These are phyloP conservation scores for Alectoria sarmentosa DNA, from an alignment of 495 filamentous ascomycete genomes.

Conservation along the genomic window DNA sequence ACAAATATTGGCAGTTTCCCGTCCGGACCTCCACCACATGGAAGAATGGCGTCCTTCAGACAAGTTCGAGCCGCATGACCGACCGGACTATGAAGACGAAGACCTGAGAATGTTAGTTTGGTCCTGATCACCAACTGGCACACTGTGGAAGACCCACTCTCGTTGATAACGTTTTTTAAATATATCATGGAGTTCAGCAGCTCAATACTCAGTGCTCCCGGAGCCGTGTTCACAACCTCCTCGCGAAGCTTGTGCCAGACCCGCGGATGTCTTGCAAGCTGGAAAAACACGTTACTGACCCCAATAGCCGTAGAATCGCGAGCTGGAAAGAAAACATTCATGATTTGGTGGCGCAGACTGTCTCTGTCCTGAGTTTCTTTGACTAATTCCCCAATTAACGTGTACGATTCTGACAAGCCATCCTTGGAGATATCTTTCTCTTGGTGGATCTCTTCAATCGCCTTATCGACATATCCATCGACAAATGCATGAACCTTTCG, in stretches of 20 bases:
- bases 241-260: slow-evolving; percentile 45
- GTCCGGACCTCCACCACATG: slow-evolving; percentile 24
- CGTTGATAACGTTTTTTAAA: slow-evolving; percentile 37
- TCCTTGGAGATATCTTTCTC: not conserved
- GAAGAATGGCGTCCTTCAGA: slow-evolving; percentile 39
- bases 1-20: slow-evolving; percentile 36
- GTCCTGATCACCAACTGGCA: no score
- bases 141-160: no score
- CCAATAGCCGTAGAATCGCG: slow-evolving; percentile 47
- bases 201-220: not conserved
- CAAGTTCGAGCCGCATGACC: slow-evolving; percentile 44
- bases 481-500: no score
- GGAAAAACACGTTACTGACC: slow-evolving; percentile 50
- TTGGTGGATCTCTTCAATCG: no score
- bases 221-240: slow-evolving; percentile 30
- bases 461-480: no score
- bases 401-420: not conserved
- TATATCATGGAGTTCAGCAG: slow-evolving; percentile 36
- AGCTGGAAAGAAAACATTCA: slow-evolving; percentile 24
- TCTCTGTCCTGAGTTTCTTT: not conserved
- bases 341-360: not conserved
- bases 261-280: slow-evolving; percentile 41
- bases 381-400: not conserved
- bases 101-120: no score
- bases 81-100: slow-evolving; percentile 47